These are phyloP conservation scores for Sclerotinia glacialis DNA, from an alignment of 2,329 filamentous ascomycete genomes.

Conservation along the genomic window DNA sequence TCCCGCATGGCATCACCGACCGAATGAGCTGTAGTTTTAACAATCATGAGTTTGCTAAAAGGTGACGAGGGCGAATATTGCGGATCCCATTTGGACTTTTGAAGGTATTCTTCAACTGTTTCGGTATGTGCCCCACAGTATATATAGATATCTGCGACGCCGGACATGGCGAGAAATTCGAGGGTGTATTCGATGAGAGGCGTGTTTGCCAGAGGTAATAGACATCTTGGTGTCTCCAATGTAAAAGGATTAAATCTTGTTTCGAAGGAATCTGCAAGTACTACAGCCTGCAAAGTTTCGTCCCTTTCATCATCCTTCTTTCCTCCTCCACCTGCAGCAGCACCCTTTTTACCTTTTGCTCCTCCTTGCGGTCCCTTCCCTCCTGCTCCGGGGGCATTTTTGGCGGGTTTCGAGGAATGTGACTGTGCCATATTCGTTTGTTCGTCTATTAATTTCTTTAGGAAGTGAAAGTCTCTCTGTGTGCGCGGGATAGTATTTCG, in stretches of 20 bases:
- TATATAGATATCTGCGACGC: slow-evolving; percentile 89
- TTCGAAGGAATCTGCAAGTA: slow-evolving; percentile 93
- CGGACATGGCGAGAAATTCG: slow-evolving; percentile 91
- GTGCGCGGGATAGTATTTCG: background rate
- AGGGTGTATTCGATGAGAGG: slow-evolving; percentile 97
- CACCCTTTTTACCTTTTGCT: slow-evolving; percentile 35
- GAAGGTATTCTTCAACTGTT: slow-evolving; percentile 82
- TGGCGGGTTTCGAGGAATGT: slow-evolving; percentile 29
- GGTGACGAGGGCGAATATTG: slow-evolving; percentile 65
- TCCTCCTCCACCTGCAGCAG: slow-evolving; percentile 33
- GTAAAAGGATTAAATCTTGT: slow-evolving; percentile 88
- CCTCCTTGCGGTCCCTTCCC: slow-evolving; percentile 16
- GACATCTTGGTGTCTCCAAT: slow-evolving; percentile 83
- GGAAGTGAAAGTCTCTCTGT: background rate
- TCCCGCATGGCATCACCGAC: slow-evolving; percentile 94
- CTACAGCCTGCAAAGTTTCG: slow-evolving; percentile 41
- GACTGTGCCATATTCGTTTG: slow-evolving; percentile 27
- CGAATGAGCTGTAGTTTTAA: slow-evolving; percentile 80
- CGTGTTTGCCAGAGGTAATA: slow-evolving; percentile 87
- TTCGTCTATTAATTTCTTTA: background rate
- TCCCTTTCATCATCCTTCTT: slow-evolving; percentile 40
- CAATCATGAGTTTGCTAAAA: slow-evolving; percentile 77
- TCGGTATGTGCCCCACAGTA: slow-evolving; percentile 88
- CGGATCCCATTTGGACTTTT: slow-evolving; percentile 70
- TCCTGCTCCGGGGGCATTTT: slow-evolving; percentile 29